Conservation (phyloP, 352 stramenopile genomes). For the Phytophthora cactorum region DNA sequence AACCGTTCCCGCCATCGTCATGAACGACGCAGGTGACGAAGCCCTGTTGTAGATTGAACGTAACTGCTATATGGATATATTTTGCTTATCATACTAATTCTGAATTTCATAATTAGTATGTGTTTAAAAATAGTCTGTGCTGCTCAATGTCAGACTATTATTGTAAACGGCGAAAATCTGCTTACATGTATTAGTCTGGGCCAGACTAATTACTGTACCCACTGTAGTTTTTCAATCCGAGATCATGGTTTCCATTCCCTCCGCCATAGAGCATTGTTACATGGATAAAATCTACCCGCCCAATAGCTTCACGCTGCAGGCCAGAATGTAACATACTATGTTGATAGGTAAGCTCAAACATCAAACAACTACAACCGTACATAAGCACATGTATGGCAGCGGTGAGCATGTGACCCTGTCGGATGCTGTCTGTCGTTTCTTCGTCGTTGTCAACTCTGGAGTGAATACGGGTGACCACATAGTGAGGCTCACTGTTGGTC, state of each 20-base stretch:
- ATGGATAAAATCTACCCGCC: background rate
- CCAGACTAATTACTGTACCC: too few relatives aligned
- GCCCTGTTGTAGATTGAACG: too few relatives aligned
- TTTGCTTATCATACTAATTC: too few relatives aligned
- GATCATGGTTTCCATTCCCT: background rate
- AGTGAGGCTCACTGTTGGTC: background rate
- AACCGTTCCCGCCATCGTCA: too few relatives aligned
- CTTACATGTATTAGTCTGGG: too few relatives aligned
- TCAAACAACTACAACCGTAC: conserved; percentile 10
- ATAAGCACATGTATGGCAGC: conserved; percentile 1
- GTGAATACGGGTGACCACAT: background rate
- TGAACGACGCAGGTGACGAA: too few relatives aligned
- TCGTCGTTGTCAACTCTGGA: background rate
- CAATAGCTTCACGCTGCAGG: background rate
- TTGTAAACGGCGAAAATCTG: too few relatives aligned
- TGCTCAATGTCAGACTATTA: too few relatives aligned
- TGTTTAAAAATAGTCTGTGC: too few relatives aligned
- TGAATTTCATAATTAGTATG: too few relatives aligned
- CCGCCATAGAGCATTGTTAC: background rate
- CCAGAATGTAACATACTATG: background rate
- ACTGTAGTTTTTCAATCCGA: too few relatives aligned
- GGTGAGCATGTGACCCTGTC: background rate
- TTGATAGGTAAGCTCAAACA: conserved; percentile 1
- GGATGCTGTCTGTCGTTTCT: conserved; percentile 7
- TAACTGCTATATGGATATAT: too few relatives aligned